A percentile compares a stretch with the other conserved stretches of the same genome.
Evolutionary conservation across 768 basidiomycete genomes (phyloP).

Genomic region (Podaxis sp.): DNA sequence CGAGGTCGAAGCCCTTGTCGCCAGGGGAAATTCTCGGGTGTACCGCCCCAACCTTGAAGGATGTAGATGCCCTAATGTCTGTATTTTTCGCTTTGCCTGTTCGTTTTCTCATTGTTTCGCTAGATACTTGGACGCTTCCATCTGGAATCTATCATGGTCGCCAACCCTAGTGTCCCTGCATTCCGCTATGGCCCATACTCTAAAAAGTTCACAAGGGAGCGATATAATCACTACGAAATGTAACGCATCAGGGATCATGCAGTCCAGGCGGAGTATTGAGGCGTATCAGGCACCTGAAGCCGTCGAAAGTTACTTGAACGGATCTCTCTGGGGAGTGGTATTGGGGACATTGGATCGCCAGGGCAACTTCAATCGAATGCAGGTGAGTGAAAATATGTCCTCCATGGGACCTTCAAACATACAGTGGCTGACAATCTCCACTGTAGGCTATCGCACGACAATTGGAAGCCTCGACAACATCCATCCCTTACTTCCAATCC

Average conservation of each 20-base stretch:
- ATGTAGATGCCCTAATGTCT: conserved; percentile 90
- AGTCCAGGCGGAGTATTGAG: conserved; percentile 68
- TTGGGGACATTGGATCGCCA: conserved; percentile 94
- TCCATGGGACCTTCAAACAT: background rate
- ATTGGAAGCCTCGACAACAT: conserved; percentile 48
- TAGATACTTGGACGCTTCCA: conserved; percentile 97
- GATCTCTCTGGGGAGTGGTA: conserved; percentile 83
- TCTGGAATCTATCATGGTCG: conserved; percentile 98
- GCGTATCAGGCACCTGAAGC: conserved; percentile 43
- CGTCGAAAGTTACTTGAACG: conserved; percentile 3
- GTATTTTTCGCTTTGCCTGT: conserved; percentile 26
- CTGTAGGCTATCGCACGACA: conserved; percentile 72
- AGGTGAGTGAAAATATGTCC: conserved; percentile 39
- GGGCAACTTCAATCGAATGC: conserved; percentile 86
- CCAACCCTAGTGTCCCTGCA: conserved; percentile 92
- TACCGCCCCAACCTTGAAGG: conserved; percentile 79
- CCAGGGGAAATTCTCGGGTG: conserved; percentile 98
- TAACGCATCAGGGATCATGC: conserved; percentile 69
- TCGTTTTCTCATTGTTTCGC: conserved; percentile 11
- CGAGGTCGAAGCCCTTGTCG: conserved; percentile 87
- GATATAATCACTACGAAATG: conserved; percentile 91
- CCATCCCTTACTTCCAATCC: conserved; percentile 84
- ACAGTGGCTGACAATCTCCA: background rate
- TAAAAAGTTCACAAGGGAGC: conserved; percentile 92
- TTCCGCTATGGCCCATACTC: conserved; percentile 99